Evolutionary conservation across 106 monocot species (phyloP).

Genomic region (Dendrobium officinale): DNA sequence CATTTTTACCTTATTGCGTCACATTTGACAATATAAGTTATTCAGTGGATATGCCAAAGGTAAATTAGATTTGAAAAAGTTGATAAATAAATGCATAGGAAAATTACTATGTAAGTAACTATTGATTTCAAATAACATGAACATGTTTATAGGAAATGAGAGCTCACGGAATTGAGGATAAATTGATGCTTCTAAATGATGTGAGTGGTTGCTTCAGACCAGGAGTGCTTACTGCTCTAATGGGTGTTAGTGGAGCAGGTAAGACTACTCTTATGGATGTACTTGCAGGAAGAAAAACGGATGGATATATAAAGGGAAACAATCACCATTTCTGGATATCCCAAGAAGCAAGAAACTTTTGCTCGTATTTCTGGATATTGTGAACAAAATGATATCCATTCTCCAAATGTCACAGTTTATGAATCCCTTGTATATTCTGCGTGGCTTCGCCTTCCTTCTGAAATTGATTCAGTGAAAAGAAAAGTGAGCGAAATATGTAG

Average conservation of each 20-base stretch:
- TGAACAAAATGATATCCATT: conserved; percentile 83
- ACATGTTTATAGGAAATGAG: conserved; percentile 38
- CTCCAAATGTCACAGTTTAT: conserved; percentile 77
- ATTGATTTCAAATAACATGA: background rate
- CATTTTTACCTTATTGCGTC: conserved; percentile 62
- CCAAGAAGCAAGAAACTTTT: conserved; percentile 82
- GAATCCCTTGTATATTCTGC: conserved; percentile 74
- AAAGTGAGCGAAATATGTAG: conserved; percentile 26
- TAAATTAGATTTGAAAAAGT: background rate
- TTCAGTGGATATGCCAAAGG: conserved; percentile 80
- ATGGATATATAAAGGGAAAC: conserved; percentile 59
- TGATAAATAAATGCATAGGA: background rate
- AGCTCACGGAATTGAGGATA: conserved; percentile 24
- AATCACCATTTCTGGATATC: conserved; percentile 70
- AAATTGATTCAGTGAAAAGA: conserved; percentile 52
- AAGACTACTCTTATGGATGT: conserved; percentile 79
- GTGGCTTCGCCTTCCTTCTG: conserved; percentile 66
- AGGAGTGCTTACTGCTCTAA: conserved; percentile 55
- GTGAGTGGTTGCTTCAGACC: conserved; percentile 61
- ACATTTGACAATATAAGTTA: conserved; percentile 67
- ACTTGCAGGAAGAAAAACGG: conserved; percentile 53
- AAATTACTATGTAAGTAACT: background rate
- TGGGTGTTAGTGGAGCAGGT: conserved; percentile 70
- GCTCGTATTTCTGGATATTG: conserved; percentile 77
- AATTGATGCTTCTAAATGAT: conserved; percentile 42